Base-by-base conservation (phyloP, 73 alveolate genomes). In the Stentor coeruleus region DNA sequence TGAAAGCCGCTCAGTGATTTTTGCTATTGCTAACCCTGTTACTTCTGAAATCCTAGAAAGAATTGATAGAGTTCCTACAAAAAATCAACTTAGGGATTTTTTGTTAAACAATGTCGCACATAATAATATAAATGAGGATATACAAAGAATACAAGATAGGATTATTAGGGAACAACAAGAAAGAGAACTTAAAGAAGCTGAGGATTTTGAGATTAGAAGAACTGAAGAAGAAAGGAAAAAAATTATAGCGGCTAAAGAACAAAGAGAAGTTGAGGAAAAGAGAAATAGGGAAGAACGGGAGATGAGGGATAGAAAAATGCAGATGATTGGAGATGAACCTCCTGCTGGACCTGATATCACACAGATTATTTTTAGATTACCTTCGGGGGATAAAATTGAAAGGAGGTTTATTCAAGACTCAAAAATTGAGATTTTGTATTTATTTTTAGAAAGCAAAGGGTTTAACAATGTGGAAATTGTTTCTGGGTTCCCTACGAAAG, bases 171-270 rank as follows among this genome's bases (percentile, higher is more conserved):
- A 33, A 57, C 38, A 36, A 2, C 81, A 66, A 66, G 38, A 66
- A 15, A 36, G 49, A 30, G 81, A 66, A 30, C 81, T 66, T 15
- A 30, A 66, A 66, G 81, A 66, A 66, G 81, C 81, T n/a, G 81
- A 66, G 30, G 35, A 0, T 20, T 30, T 66, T 66, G 81, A 15
- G 14, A 66, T 26, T 1, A 33, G 33, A 66, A 66, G 79, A 2
- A 31, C 39, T 2, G n/a, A 66, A 31, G 33, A 20, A 28, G 37
- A 66, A 2, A 66, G 37, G 79, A 31, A 33, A 1, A 33, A 66
- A 66, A 33, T 30, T 0, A 57, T n/a, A 66, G 37, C n/a, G 30
- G 20, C 20, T 1, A 36, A 33, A 1, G 20, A 66, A 66, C 30
- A 66, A 30, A 20, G 14, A 66, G 79, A 66, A 40, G 39, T 28